Conservation (phyloP, 441 rosid species). For the Erysimum pusillum region DNA sequence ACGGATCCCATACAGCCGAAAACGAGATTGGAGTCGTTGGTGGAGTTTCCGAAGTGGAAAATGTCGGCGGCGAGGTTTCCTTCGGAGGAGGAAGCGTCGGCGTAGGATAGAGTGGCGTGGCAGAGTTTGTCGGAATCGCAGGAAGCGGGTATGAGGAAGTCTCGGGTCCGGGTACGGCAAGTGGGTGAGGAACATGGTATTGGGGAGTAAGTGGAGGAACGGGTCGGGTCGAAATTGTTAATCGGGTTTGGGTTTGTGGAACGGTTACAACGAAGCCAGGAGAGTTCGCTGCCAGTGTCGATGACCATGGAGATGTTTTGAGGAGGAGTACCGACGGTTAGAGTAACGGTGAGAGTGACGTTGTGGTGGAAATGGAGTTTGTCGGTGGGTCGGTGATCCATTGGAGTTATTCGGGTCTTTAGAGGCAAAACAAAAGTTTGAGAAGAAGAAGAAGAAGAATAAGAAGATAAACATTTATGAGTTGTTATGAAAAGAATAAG, state of each 20-base stretch:
- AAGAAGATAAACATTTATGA: slow-evolving; percentile 32
- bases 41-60: slow-evolving; percentile 62
- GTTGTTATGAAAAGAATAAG: slow-evolving; percentile 23
- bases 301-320: slow-evolving; percentile 86
- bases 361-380: slow-evolving; percentile 87
- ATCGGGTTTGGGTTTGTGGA: slow-evolving; percentile 46
- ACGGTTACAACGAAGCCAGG: slow-evolving; percentile 86
- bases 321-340: slow-evolving; percentile 85
- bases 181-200: slow-evolving; percentile 74
- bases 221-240: slow-evolving; percentile 61
- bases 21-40: slow-evolving; percentile 54
- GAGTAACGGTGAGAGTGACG: slow-evolving; percentile 74
- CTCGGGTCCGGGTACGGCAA: slow-evolving; percentile 71
- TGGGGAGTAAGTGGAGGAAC: slow-evolving; percentile 68
- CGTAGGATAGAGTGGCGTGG: slow-evolving; percentile 82
- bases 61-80: slow-evolving; percentile 81
- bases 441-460: slow-evolving; percentile 43
- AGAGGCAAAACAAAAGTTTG: slow-evolving; percentile 66
- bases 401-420: slow-evolving; percentile 56
- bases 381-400: slow-evolving; percentile 61
- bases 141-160: slow-evolving; percentile 80
- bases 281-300: slow-evolving; percentile 94
- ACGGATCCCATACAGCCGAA: slow-evolving; percentile 87
- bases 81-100: slow-evolving; percentile 83
- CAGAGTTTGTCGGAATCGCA: slow-evolving; percentile 79